Evolutionary conservation across 169 alveolate species (phyloP).

Genomic region (Eimeria tenella): DNA sequence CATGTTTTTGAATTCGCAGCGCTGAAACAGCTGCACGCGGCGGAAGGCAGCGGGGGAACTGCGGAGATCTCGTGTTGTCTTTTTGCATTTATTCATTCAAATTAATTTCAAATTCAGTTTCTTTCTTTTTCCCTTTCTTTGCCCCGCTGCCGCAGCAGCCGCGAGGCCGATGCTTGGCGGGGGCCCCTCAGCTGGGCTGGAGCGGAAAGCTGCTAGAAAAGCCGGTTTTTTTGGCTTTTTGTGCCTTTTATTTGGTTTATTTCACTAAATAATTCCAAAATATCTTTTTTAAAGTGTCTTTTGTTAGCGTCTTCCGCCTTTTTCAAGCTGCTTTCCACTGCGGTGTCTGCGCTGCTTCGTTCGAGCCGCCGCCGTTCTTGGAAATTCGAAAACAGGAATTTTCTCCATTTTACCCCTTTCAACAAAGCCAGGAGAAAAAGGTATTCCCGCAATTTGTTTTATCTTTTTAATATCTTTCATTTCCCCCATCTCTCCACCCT

Average conservation of each 20-base stretch:
- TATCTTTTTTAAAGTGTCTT: background rate
- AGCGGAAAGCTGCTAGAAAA: background rate
- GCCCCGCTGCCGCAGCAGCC: background rate
- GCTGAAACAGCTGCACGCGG: background rate
- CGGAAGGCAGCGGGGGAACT: background rate
- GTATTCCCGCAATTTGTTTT: too few relatives aligned
- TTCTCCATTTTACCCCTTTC: background rate
- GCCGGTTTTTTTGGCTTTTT: background rate
- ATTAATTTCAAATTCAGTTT: background rate
- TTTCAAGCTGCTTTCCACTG: background rate
- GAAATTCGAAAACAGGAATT: background rate
- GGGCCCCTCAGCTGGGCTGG: background rate
- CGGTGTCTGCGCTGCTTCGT: background rate
- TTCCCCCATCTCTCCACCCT: background rate
- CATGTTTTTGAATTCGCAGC: background rate
- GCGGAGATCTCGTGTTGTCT: background rate
- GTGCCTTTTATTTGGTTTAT: background rate
- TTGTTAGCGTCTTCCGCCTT: background rate
- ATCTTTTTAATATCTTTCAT: background rate
- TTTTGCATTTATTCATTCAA: background rate
- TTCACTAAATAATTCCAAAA: background rate
- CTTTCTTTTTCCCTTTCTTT: background rate
- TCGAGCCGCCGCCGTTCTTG: background rate
- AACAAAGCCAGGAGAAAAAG: background rate
- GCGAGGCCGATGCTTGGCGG: conserved; percentile 3